Evolutionary conservation across 2,329 filamentous ascomycete species (phyloP), one percentile per base, ranked within the genome.

Genomic region (Aspergillus aculeatinus): DNA sequence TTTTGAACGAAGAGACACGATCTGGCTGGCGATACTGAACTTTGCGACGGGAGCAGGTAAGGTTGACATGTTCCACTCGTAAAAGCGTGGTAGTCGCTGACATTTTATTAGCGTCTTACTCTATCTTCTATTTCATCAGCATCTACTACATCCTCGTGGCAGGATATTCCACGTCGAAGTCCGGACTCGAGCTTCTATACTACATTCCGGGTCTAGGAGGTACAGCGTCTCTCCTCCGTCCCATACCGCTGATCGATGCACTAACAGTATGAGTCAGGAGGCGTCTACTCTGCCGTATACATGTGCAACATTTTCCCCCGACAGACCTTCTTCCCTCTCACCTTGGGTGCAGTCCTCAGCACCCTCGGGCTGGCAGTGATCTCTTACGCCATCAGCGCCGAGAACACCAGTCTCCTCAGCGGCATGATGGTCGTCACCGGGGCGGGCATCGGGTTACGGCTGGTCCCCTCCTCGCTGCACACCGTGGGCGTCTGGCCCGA

Each of bases 401-500:
- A 82, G 1, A 74, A 84, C 52, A 74, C 76, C 0, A 70, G 76
- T 0, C 72, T 84, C 7, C 81, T 90, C 23, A 88, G 85, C 64
- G 87, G 83, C 27, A 89, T 90, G 81, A 86, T 90, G 77, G 86
- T 82, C 0, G 71, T 90, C 1, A 81, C 85, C 0, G 88, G 88
- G 1, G 81, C 80, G 0, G 88, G 88, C 0, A 86, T 84, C 0
- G 88, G 87, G 0, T 72, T 89, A 12, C 80, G 86, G n/a, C 82
- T 88, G 67, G 89, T 89, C 83, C 86, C 86, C 3, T 80, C 81
- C 0, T 82, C 83, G 0, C 79, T 90, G 0, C 88, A 90, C 62
- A 85, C 82, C 0, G 80, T 88, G 0, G 88, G 84, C 0, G 82
- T 86, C 60, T 89, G 87, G 72, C 85, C 83, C 0, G 72, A 80